Evolutionary conservation across 1,284 basidiomycete species (phyloP).

Genomic region (Volvariella surrecta): DNA sequence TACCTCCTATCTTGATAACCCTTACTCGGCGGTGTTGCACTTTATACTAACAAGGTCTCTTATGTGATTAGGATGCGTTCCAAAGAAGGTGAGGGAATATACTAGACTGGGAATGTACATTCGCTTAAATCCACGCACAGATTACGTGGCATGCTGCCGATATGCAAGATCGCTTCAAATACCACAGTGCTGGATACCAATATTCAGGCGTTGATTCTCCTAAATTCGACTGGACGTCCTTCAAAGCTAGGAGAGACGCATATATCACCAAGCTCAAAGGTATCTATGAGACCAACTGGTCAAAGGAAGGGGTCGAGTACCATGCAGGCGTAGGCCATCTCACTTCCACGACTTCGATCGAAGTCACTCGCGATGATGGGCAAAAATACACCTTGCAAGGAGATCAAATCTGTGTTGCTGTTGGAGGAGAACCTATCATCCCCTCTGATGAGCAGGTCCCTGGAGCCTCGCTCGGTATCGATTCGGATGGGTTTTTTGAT

Average conservation of each 20-base stretch:
- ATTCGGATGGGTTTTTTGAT: conserved; percentile 96
- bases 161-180: conserved; percentile 75
- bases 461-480: conserved; percentile 84
- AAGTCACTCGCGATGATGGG: conserved; percentile 57
- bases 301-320: conserved; percentile 85
- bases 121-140: conserved; percentile 30
- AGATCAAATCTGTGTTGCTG: conserved; percentile 78
- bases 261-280: conserved; percentile 90
- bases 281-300: conserved; percentile 88
- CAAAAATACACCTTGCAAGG: conserved; percentile 60
- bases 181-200: conserved; percentile 76
- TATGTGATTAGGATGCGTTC: conserved; percentile 62
- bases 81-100: conserved; percentile 60
- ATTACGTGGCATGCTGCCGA: conserved; percentile 99
- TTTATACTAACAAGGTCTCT: too few relatives aligned
- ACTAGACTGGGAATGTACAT: neutral
- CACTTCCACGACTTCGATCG: conserved; percentile 53
- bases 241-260: conserved; percentile 93
- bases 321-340: conserved; percentile 78
- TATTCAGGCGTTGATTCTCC: conserved; percentile 45
- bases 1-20: neutral
- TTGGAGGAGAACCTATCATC: conserved; percentile 79
- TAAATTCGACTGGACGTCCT: conserved; percentile 83
- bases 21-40: neutral
- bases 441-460: conserved; percentile 81